A percentile compares a stretch with the other conserved stretches of the same genome.
Conservation (phyloP, 176 grass and related monocot genomes). For the Puccinellia tenuiflora region DNA sequence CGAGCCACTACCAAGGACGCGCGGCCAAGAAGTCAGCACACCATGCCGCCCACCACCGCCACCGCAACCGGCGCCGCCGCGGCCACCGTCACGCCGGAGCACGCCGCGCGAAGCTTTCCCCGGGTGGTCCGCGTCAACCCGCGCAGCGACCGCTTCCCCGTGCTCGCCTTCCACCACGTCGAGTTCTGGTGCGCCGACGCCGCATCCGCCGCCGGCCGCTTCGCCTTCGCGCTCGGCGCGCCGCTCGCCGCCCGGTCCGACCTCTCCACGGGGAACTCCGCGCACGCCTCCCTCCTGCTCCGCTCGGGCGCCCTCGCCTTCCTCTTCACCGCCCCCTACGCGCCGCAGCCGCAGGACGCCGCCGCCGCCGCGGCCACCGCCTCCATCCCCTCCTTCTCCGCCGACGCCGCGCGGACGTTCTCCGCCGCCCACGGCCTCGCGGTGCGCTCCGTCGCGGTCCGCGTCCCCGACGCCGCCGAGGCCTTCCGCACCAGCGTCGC, state of each 20-base stretch:
- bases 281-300: conserved; percentile 75
- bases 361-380: conserved; percentile 23
- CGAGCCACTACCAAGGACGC: not conserved
- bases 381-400: conserved; percentile 62
- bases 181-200: conserved; percentile 88
- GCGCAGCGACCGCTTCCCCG: conserved; percentile 54
- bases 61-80: not conserved
- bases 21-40: not conserved
- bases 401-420: conserved; percentile 42
- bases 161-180: conserved; percentile 74
- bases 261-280: conserved; percentile 77
- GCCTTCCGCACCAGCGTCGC: conserved; percentile 68
- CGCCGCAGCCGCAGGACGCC: not conserved
- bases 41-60: conserved; percentile 31
- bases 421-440: conserved; percentile 60
- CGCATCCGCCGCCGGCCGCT: conserved; percentile 54
- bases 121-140: conserved; percentile 23
- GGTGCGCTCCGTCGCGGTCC: conserved; percentile 63
- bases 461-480: conserved; percentile 64
- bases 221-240: conserved; percentile 76
- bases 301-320: conserved; percentile 70
- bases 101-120: not conserved
- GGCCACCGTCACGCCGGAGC: conserved; percentile 17
- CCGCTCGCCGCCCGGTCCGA: conserved; percentile 66
- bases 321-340: conserved; percentile 82